These are phyloP conservation scores for Xylaria sp. DNA, from an alignment of 2,329 filamentous ascomycete genomes.

Conservation along the genomic window DNA sequence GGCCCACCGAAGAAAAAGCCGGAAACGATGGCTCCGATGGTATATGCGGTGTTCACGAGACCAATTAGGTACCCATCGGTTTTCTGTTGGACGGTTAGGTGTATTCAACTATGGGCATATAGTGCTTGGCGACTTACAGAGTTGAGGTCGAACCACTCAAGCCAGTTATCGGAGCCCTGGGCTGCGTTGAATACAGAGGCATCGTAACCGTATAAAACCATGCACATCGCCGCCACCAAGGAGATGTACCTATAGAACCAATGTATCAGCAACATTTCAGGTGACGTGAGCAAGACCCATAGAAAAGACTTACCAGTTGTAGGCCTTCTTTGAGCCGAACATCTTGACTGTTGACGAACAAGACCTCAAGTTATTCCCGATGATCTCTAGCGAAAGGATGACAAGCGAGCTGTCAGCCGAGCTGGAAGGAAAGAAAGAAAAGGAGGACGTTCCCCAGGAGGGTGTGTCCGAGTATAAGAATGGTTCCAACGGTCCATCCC, in stretches of 20 bases:
- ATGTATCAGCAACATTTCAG: constrained; percentile 19
- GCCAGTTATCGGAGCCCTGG: constrained; percentile 74
- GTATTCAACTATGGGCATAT: background rate
- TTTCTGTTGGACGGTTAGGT: constrained; percentile 44
- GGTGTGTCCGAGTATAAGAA: constrained; percentile 16
- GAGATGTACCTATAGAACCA: constrained; percentile 68
- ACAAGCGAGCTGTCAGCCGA: constrained; percentile 11
- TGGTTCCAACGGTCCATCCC: constrained; percentile 7
- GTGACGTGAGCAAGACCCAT: background rate
- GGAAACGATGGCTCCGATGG: constrained; percentile 74
- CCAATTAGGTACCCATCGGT: constrained; percentile 58
- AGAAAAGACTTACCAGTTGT: constrained; percentile 55
- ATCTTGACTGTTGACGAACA: constrained; percentile 45
- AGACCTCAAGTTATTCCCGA: constrained; percentile 24
- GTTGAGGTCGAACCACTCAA: constrained; percentile 68
- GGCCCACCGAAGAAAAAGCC: constrained; percentile 77
- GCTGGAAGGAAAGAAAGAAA: background rate
- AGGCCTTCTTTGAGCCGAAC: constrained; percentile 52
- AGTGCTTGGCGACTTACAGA: constrained; percentile 41
- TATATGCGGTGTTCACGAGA: constrained; percentile 74
- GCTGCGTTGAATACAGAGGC: constrained; percentile 79
- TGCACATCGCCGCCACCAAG: constrained; percentile 75
- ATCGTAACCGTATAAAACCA: constrained; percentile 81
- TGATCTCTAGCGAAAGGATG: background rate
- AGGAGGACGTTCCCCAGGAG: background rate